Evolutionary conservation across 805 yeast species (phyloP).

Genomic region (Sugiyamaella floridensis): DNA sequence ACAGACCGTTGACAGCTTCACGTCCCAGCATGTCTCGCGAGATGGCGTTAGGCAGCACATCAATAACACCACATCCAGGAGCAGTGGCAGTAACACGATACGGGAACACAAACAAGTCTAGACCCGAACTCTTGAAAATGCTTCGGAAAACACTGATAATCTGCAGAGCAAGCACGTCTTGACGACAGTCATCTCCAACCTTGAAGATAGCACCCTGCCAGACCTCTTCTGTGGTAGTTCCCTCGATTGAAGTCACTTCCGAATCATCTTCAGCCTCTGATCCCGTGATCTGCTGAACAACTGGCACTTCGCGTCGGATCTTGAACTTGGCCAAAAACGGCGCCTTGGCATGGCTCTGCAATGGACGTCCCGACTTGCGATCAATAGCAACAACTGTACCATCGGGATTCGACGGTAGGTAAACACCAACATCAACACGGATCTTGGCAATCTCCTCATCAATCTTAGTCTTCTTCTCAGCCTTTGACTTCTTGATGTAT

Average conservation of each 20-base stretch:
- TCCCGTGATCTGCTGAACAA: slow-evolving; percentile 21
- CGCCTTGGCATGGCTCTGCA: slow-evolving; percentile 97
- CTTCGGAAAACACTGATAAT: slow-evolving; percentile 85
- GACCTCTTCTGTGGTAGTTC: slow-evolving; percentile 43
- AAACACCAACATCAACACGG: slow-evolving; percentile 70
- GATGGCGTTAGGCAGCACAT: slow-evolving; percentile 89
- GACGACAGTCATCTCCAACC: slow-evolving; percentile 98
- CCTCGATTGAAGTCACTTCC: slow-evolving; percentile 20
- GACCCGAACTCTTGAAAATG: slow-evolving; percentile 80
- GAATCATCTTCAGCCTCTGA: slow-evolving; percentile 21
- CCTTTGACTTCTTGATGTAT: slow-evolving; percentile 84
- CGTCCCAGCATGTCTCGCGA: slow-evolving; percentile 98
- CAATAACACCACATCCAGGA: slow-evolving; percentile 98
- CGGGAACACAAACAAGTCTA: slow-evolving; percentile 88
- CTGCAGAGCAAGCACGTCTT: slow-evolving; percentile 90
- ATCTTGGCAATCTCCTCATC: slow-evolving; percentile 91
- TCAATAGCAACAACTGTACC: slow-evolving; percentile 90
- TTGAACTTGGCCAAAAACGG: slow-evolving; percentile 96
- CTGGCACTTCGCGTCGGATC: slow-evolving; percentile 52
- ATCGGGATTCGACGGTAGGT: slow-evolving; percentile 93
- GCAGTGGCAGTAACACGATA: slow-evolving; percentile 96
- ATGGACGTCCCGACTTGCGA: slow-evolving; percentile 84
- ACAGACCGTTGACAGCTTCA: slow-evolving; percentile 95
- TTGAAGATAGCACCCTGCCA: slow-evolving; percentile 97
- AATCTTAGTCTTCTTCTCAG: slow-evolving; percentile 91